A percentile compares a stretch with the other conserved stretches of the same genome.
Evolutionary conservation across 805 yeast genomes (phyloP).

Genomic region (Ogataea minuta): DNA sequence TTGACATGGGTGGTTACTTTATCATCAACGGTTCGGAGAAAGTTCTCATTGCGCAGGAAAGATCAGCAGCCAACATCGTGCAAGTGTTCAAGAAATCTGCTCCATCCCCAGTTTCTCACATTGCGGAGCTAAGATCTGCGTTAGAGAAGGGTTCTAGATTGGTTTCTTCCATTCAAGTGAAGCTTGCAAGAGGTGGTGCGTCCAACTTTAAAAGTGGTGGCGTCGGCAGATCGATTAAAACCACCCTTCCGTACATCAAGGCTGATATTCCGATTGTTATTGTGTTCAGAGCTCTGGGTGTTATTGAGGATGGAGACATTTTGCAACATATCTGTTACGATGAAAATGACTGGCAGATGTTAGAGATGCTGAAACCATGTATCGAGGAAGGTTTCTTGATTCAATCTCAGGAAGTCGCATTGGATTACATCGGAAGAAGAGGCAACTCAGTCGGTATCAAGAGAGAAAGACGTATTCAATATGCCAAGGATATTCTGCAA

Average conservation of each 20-base stretch:
- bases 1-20: conserved; percentile 99
- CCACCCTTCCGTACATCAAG: conserved; percentile 93
- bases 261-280: conserved; percentile 96
- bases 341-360: conserved; percentile 98
- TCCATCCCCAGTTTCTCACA: conserved; percentile 92
- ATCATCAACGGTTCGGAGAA: conserved; percentile 98
- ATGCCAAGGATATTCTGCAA: conserved; percentile 94
- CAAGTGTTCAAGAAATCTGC: conserved; percentile 98
- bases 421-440: conserved; percentile 98
- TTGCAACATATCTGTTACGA: conserved; percentile 98
- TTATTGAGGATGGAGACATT: conserved; percentile 98
- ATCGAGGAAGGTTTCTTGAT: conserved; percentile 98
- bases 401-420: conserved; percentile 96
- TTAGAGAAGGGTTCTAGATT: conserved; percentile 96
- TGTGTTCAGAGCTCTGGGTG: conserved; percentile 96
- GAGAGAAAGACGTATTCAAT: conserved; percentile 96
- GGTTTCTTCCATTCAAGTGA: conserved; percentile 91
- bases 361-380: conserved; percentile 98
- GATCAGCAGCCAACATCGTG: conserved; percentile 97
- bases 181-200: conserved; percentile 58
- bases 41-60: conserved; percentile 96
- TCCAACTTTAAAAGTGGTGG: conserved; percentile 47
- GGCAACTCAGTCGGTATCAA: conserved; percentile 95
- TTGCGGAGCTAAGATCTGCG: conserved; percentile 96
- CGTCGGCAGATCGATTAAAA: conserved; percentile 81